Conservation (phyloP, 1,139 yeast species). For the Wickerhamiella infanticola region DNA sequence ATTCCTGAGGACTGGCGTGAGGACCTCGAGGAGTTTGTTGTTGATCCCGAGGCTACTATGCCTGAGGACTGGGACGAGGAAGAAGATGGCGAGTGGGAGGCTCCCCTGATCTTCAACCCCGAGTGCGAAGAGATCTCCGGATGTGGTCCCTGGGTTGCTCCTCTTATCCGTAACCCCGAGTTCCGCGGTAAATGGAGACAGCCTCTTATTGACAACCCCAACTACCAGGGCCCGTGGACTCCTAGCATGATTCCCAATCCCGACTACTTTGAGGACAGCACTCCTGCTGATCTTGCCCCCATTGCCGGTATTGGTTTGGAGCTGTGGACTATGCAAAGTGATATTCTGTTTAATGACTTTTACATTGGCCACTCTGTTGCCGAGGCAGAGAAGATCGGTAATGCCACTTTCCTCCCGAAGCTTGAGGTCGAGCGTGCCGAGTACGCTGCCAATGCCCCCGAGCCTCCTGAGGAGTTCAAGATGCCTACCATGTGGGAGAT, state of each 20-base stretch:
- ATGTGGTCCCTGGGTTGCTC: constrained; percentile 65
- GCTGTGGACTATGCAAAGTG: constrained; percentile 72
- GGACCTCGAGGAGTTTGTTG: constrained; percentile 37
- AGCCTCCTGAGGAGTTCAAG: constrained; percentile 15
- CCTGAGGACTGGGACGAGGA: constrained; percentile 80
- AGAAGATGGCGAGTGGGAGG: constrained; percentile 72
- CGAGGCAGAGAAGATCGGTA: constrained; percentile 77
- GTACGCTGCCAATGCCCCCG: constrained; percentile 22
- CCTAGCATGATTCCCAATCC: constrained; percentile 59
- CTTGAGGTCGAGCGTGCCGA: constrained; percentile 34
- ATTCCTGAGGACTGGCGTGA: constrained; percentile 78
- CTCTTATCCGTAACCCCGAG: constrained; percentile 47
- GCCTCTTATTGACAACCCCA: constrained; percentile 55
- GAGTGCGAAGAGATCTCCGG: constrained; percentile 46
- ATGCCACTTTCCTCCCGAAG: constrained; percentile 54
- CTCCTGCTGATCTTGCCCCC: constrained; percentile 47
- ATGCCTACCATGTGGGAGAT: constrained; percentile 16
- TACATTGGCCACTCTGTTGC: constrained; percentile 67
- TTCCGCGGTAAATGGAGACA: constrained; percentile 70
- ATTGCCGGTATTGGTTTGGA: constrained; percentile 82
- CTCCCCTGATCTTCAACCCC: constrained; percentile 59
- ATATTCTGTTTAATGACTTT: constrained; percentile 65
- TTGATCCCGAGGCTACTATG: constrained; percentile 46
- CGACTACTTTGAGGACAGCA: constrained; percentile 40
- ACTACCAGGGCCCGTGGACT: constrained; percentile 65